phyloP scores from a whole-genome alignment of 305 asterid species.

The Euphrasia arctica region DNA sequence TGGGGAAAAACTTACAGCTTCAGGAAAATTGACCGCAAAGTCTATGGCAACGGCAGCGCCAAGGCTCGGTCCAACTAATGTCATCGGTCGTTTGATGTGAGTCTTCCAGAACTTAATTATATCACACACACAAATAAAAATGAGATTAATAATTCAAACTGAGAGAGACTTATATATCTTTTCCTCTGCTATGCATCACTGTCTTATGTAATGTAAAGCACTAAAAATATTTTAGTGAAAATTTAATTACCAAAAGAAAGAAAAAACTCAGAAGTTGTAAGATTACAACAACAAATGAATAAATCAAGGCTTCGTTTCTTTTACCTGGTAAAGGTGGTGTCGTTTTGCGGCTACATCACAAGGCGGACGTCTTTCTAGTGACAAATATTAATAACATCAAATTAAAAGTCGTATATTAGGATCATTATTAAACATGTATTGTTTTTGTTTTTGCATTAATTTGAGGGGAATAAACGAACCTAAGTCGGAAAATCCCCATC shows the following conservation, averaged over 20 bases:
- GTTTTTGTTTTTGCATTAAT: background rate
- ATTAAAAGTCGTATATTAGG: background rate
- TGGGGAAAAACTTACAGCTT: conserved; percentile 54
- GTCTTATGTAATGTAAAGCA: too few relatives aligned
- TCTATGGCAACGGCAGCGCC: conserved; percentile 92
- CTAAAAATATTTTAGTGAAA: too few relatives aligned
- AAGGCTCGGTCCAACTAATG: conserved; percentile 90
- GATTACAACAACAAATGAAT: too few relatives aligned
- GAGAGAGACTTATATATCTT: background rate
- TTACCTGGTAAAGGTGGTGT: conserved; percentile 63
- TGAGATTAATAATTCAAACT: background rate
- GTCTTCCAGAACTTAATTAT: conserved; percentile 67
- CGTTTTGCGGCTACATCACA: conserved; percentile 72
- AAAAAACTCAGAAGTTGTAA: too few relatives aligned
- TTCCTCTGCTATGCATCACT: background rate
- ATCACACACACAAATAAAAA: background rate
- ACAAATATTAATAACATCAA: conserved; percentile 19
- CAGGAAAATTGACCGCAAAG: conserved; percentile 79
- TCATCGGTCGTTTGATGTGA: conserved; percentile 78
- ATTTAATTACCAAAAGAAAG: too few relatives aligned
- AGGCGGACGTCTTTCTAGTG: conserved; percentile 55
- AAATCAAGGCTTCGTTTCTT: too few relatives aligned
- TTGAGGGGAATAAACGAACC: conserved; percentile 36
- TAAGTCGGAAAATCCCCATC: conserved; percentile 89
- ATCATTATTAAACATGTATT: background rate